Evolutionary conservation across 495 filamentous ascomycete genomes (phyloP).

Genomic region (Aspergillus nanangensis): DNA sequence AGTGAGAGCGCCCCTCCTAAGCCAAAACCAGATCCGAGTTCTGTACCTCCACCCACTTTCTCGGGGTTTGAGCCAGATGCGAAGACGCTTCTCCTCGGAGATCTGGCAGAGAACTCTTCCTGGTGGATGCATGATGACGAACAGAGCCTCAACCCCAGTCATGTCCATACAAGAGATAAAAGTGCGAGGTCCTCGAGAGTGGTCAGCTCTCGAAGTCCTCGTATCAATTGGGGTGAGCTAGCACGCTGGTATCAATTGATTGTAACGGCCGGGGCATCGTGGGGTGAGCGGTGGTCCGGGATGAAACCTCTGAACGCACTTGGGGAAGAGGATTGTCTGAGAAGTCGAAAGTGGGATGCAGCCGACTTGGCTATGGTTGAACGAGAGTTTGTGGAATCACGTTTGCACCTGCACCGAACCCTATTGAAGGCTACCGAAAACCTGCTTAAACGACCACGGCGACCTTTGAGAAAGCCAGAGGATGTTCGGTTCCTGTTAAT

Average conservation of each 20-base stretch:
- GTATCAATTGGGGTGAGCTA: constrained; percentile 71
- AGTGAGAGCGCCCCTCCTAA: constrained; percentile 23
- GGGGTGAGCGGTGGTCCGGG: constrained; percentile 46
- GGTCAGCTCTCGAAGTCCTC: constrained; percentile 60
- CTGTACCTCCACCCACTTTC: constrained; percentile 12
- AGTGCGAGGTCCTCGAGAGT: constrained; percentile 20
- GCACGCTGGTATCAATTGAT: constrained; percentile 75
- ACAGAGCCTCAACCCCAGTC: constrained; percentile 19
- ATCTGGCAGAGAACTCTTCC: constrained; percentile 76
- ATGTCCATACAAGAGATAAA: constrained; percentile 23
- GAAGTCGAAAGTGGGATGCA: constrained; percentile 24
- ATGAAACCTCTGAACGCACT: constrained; percentile 28
- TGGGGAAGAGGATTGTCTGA: constrained; percentile 23
- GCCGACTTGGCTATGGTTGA: constrained; percentile 47
- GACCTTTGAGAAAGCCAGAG: constrained; percentile 61
- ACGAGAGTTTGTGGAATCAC: constrained; percentile 58
- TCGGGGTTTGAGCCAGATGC: constrained; percentile 60
- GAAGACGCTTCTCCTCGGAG: constrained; percentile 73
- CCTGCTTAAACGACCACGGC: constrained; percentile 78
- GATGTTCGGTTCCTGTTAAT: constrained; percentile 82
- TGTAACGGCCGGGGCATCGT: constrained; percentile 58
- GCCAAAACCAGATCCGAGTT: constrained; percentile 21
- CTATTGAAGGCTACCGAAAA: constrained; percentile 81
- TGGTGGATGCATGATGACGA: constrained; percentile 70
- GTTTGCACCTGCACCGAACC: constrained; percentile 60